Conservation (phyloP, 1,139 yeast species). For the Suhomyces kunorum region DNA sequence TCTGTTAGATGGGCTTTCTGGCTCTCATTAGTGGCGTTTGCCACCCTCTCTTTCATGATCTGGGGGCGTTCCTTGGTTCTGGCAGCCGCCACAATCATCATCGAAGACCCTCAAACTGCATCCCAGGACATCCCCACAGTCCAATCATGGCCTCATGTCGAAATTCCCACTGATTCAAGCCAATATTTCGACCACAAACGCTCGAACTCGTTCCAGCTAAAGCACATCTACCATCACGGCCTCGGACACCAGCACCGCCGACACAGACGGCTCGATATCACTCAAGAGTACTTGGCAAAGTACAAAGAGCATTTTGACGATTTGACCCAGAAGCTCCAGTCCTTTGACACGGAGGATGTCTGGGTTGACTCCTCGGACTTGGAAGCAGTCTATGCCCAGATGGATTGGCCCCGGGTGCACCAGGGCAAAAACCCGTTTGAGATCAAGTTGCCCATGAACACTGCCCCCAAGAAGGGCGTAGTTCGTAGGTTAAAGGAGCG, state of each 20-base stretch:
- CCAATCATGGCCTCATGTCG: not conserved
- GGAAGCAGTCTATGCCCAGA: slow-evolving; percentile 28
- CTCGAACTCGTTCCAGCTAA: slow-evolving; percentile 28
- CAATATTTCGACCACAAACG: not conserved
- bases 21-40: not conserved
- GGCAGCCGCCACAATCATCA: not conserved
- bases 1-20: not conserved
- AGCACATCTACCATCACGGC: slow-evolving; percentile 57
- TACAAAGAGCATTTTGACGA: slow-evolving; percentile 17
- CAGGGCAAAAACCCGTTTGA: slow-evolving; percentile 46
- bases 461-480: slow-evolving; percentile 18
- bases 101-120: not conserved
- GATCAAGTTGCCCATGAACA: slow-evolving; percentile 32
- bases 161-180: not conserved
- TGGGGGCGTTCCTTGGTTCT: not conserved
- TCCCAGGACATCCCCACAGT: not conserved
- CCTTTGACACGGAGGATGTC: slow-evolving; percentile 7
- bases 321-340: slow-evolving; percentile 7
- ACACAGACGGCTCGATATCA: slow-evolving; percentile 51
- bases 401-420: slow-evolving; percentile 45
- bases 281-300: slow-evolving; percentile 34
- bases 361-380: slow-evolving; percentile 19
- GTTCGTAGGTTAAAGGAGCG: slow-evolving; percentile 58
- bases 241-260: slow-evolving; percentile 37
- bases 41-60: not conserved